phyloP scores from a whole-genome alignment of 768 basidiomycete species.

The Suillus hirtellus region DNA sequence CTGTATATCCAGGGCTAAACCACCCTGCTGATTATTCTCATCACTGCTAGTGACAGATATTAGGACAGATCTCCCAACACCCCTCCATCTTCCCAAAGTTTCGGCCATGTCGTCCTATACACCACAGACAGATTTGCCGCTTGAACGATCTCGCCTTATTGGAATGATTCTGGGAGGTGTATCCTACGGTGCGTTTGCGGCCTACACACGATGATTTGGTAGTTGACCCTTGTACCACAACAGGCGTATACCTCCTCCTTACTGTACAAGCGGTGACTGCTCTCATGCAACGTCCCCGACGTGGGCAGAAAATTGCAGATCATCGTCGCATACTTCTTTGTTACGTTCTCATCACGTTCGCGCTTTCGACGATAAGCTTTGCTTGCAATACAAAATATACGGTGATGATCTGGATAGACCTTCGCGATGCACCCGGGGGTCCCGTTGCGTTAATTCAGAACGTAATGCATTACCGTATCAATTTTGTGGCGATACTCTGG shows the following conservation, averaged over 20 bases:
- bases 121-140: not conserved
- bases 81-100: not conserved
- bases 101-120: not conserved
- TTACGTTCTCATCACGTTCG: not conserved
- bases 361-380: not conserved
- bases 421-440: not conserved
- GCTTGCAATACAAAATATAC: not conserved
- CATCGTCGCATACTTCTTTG: not conserved
- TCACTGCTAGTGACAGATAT: not conserved
- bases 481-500: not conserved
- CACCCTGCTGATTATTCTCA: not conserved
- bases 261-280: not conserved
- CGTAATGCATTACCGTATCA: not conserved
- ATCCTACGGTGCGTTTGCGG: not conserved
- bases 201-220: not conserved
- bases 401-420: constrained; percentile 1
- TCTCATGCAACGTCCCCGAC: not conserved
- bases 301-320: not conserved
- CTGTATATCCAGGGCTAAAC: not conserved
- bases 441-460: not conserved
- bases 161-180: not conserved
- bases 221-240: not conserved
- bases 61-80: not conserved
- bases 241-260: not conserved
- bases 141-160: not conserved